A percentile compares a stretch with the other conserved stretches of the same genome.
Evolutionary conservation across 1,139 yeast genomes (phyloP).

Genomic region (Pichiaceae sp.): DNA sequence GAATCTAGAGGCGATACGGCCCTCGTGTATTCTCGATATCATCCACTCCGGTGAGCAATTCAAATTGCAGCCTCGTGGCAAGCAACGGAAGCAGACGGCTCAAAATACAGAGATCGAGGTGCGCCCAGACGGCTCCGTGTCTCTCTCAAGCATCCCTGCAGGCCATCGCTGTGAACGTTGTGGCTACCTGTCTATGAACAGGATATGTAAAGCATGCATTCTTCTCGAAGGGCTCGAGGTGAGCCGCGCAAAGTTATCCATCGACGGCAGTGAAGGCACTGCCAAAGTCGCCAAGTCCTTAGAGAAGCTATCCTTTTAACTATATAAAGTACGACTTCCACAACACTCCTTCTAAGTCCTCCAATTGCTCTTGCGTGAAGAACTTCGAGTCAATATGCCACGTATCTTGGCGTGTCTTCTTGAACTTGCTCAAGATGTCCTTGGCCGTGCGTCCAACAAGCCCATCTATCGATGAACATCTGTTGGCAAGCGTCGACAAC

Average conservation of each 20-base stretch:
- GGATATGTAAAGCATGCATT: conserved; percentile 88
- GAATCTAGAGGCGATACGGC: conserved; percentile 81
- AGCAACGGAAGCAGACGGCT: conserved; percentile 9
- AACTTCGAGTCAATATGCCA: conserved; percentile 87
- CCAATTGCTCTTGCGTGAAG: conserved; percentile 73
- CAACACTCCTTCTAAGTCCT: conserved; percentile 88
- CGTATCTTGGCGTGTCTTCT: conserved; percentile 89
- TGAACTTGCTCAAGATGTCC: conserved; percentile 72
- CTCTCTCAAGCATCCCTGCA: conserved; percentile 31
- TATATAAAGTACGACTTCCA: conserved; percentile 84
- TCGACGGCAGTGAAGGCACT: conserved; percentile 45
- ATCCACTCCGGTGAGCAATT: conserved; percentile 91
- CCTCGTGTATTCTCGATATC: conserved; percentile 89
- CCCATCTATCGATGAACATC: conserved; percentile 65
- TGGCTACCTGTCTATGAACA: conserved; percentile 85
- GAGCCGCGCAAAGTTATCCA: conserved; percentile 52
- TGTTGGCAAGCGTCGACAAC: conserved; percentile 60
- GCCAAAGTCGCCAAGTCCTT: conserved; percentile 60
- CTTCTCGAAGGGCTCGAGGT: conserved; percentile 77
- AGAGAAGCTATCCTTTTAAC: conserved; percentile 53
- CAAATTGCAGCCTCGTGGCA: conserved; percentile 44
- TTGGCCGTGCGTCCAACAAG: conserved; percentile 81
- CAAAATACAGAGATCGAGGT: conserved; percentile 36
- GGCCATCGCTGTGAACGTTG: conserved; percentile 81
- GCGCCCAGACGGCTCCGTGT: conserved; percentile 53